Base-by-base conservation (phyloP, 2,329 filamentous ascomycete genomes). In the Parastagonospora nodorum region DNA sequence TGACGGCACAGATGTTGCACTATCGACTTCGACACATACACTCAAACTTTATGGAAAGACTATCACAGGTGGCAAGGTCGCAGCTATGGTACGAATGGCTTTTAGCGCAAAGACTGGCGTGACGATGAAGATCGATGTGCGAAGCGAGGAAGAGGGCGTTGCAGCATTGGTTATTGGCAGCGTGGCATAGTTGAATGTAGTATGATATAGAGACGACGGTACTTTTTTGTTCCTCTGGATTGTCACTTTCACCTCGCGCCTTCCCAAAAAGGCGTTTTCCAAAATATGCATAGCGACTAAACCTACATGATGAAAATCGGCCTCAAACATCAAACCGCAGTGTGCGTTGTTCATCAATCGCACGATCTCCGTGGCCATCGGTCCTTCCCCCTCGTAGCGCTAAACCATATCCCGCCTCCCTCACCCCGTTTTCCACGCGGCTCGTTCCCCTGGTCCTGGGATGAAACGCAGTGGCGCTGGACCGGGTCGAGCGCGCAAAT, bases 1-100 rank as follows among this genome's bases (percentile, higher is more conserved):
- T 39, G 94, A 99, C 66, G 94, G 93, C 63, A 96, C 90, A 29
- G 94, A 99, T 61, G 87, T 99, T 33, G 88, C 91, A 0, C 81
- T 96, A 62, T 95, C 88, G 69, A 88, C 88, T 68, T 92, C 87
- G 53, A 97, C 92, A 56, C 94, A 99, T 75, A 92, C 92, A 4
- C 87, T 99, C 72, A 97, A 96, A 79, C 81, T 99, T 31, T 89
- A 97, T 73, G 94, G 94, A 72, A 97, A 97, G 85, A 96, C 91
- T 37, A 88, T 97, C 56, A 87, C 84, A 30, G 94, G 93, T 31
- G 94, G 94, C 61, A 88, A 88, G 68, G 93, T 99, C 12, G 90
- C 92, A 48, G 89, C 89, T 53, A 87, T 85, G 60, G 86, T 97
- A 58, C 85, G 92, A 75, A 96, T 99, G 92, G 94, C 92, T 1